A percentile compares a stretch with the other conserved stretches of the same genome.
phyloP scores from a whole-genome alignment of 805 yeast species.

The Kregervanrija fluxuum region DNA sequence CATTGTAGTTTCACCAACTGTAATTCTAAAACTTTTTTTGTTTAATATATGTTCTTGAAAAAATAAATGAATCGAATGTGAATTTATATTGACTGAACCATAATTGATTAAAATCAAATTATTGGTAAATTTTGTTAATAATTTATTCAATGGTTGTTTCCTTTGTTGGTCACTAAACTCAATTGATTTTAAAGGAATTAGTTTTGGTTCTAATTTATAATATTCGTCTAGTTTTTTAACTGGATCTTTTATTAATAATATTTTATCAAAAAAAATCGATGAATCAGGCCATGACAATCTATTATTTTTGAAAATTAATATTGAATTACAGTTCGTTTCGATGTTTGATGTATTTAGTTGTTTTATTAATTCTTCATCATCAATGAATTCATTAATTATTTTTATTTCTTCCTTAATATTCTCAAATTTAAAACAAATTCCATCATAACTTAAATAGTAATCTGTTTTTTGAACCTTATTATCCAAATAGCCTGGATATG shows the following conservation, averaged over 20 bases:
- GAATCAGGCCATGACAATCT: conserved; percentile 13
- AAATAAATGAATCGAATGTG: conserved; percentile 20
- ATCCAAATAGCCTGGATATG: conserved; percentile 44
- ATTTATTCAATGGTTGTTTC: conserved; percentile 7
- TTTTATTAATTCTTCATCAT: conserved; percentile 14
- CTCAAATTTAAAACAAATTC: conserved; percentile 44
- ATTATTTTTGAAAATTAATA: conserved; percentile 34
- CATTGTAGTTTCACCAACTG: conserved; percentile 40
- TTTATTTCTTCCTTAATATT: conserved; percentile 8
- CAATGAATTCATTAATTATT: not conserved
- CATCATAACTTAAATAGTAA: conserved; percentile 49
- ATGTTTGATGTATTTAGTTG: conserved; percentile 19
- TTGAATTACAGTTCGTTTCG: conserved; percentile 31
- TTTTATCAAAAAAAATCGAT: too few species aligned
- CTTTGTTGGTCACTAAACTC: conserved; percentile 7
- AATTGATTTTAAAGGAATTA: not conserved
- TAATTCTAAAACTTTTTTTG: conserved; percentile 13
- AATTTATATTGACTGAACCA: conserved; percentile 6
- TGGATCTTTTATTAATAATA: not conserved
- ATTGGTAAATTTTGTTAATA: conserved; percentile 6
- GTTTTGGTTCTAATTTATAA: not conserved
- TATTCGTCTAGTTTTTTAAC: not conserved
- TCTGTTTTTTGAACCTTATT: conserved; percentile 6
- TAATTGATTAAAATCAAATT: not conserved
- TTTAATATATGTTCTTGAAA: conserved; percentile 19